Conservation (phyloP, 2,329 filamentous ascomycete genomes). For the Fusarium sp. region DNA sequence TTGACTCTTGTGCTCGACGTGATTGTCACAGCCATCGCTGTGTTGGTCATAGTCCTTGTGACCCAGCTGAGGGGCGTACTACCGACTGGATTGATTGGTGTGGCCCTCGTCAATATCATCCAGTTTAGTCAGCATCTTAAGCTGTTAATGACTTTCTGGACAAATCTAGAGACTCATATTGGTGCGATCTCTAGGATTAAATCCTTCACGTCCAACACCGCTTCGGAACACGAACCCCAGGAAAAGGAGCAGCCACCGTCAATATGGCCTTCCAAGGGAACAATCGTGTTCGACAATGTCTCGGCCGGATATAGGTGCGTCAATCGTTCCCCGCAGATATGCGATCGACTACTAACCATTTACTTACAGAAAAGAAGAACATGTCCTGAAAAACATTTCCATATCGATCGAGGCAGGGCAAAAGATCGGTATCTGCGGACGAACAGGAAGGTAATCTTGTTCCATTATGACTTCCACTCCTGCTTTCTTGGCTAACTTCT, state of each 20-base stretch:
- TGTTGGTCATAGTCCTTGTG: constrained; percentile 37
- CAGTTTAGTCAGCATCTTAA: constrained; percentile 51
- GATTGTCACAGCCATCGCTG: constrained; percentile 41
- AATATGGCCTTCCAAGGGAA: constrained; percentile 87
- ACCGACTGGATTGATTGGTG: constrained; percentile 39
- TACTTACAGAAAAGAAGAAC: neutral
- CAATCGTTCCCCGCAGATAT: fast-evolving
- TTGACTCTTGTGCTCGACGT: constrained; percentile 46
- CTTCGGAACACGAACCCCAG: constrained; percentile 32
- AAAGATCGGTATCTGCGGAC: constrained; percentile 40
- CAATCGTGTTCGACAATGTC: constrained; percentile 80
- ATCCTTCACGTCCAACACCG: constrained; percentile 34
- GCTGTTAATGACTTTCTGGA: constrained; percentile 53
- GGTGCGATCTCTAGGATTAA: constrained; percentile 49
- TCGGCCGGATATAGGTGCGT: constrained; percentile 35
- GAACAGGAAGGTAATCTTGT: constrained; percentile 34
- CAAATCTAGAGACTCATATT: constrained; percentile 49
- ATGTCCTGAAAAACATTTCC: constrained; percentile 23
- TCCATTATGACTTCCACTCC: fast-evolving
- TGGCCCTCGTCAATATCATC: constrained; percentile 50
- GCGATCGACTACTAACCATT: neutral
- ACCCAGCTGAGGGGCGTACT: constrained; percentile 34
- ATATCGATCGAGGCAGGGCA: constrained; percentile 33
- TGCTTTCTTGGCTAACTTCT: neutral
- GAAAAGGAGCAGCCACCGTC: constrained; percentile 64